Percentiles rank a stretch among this genome's conserved stretches.
Evolutionary conservation across 2,329 filamentous ascomycete species (phyloP).

Genomic region (Apiospora arundinis): DNA sequence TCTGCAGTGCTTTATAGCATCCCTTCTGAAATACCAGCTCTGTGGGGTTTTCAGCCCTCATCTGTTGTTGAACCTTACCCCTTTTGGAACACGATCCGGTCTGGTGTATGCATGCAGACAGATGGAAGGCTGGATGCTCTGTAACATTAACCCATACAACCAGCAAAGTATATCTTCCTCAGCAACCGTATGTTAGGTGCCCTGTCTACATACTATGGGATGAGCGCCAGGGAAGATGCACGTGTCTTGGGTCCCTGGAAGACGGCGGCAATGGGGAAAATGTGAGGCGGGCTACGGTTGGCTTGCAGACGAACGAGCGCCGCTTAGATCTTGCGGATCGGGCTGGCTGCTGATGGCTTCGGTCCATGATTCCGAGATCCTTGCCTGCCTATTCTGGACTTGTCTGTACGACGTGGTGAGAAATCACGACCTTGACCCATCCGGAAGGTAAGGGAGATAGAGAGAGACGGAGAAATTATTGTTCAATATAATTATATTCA

Average conservation of each 20-base stretch:
- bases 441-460: neutral
- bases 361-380: slow-evolving; percentile 9
- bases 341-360: slow-evolving; percentile 18
- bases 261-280: neutral
- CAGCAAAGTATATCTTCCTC: neutral
- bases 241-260: neutral
- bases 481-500: too few relatives aligned
- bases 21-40: neutral
- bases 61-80: neutral
- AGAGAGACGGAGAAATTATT: too few relatives aligned
- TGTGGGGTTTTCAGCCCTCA: neutral
- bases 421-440: neutral
- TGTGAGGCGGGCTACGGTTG: slow-evolving; percentile 3
- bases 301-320: slow-evolving; percentile 12
- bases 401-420: neutral
- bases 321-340: slow-evolving; percentile 7
- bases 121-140: neutral
- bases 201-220: neutral
- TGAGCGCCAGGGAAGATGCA: neutral
- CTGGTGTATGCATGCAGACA: neutral
- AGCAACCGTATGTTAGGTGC: neutral
- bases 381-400: neutral
- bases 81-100: neutral
- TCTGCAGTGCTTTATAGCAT: neutral
- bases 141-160: neutral